phyloP scores from a whole-genome alignment of 495 filamentous ascomycete species.

The Penicillium tannophilum region DNA sequence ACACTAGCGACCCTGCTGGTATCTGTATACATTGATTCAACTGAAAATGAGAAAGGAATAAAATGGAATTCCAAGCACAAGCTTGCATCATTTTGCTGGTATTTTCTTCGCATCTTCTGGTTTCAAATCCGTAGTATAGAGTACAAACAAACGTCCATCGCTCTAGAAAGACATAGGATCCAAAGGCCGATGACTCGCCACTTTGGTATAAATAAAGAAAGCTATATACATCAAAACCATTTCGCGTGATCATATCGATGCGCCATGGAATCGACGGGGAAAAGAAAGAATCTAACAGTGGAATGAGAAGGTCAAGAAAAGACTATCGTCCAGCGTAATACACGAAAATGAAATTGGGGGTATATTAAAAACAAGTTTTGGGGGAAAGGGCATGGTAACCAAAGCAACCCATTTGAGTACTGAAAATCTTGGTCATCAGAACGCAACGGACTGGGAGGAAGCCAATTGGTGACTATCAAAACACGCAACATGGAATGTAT shows the following conservation, averaged over 20 bases:
- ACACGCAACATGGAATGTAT: constrained; percentile 22
- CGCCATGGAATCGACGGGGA: not conserved
- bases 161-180: not conserved
- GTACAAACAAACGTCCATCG: not conserved
- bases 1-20: too few species aligned
- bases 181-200: not conserved
- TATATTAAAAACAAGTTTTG: constrained; percentile 6
- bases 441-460: not conserved
- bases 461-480: constrained; percentile 15
- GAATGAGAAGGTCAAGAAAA: not conserved
- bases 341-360: constrained; percentile 2
- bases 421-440: not conserved
- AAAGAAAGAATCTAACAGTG: not conserved
- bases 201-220: not conserved
- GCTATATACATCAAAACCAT: constrained; percentile 1
- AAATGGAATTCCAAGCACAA: too few species aligned
- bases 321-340: not conserved
- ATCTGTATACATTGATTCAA: too few species aligned
- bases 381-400: not conserved
- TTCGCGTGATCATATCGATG: not conserved
- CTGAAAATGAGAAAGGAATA: too few species aligned
- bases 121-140: not conserved
- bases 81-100: not conserved
- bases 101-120: not conserved
- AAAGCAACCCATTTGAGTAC: not conserved